A percentile compares a stretch with the other conserved stretches of the same genome.
Evolutionary conservation across 2,329 filamentous ascomycete genomes (phyloP).

Genomic region (Penicillium sp.): DNA sequence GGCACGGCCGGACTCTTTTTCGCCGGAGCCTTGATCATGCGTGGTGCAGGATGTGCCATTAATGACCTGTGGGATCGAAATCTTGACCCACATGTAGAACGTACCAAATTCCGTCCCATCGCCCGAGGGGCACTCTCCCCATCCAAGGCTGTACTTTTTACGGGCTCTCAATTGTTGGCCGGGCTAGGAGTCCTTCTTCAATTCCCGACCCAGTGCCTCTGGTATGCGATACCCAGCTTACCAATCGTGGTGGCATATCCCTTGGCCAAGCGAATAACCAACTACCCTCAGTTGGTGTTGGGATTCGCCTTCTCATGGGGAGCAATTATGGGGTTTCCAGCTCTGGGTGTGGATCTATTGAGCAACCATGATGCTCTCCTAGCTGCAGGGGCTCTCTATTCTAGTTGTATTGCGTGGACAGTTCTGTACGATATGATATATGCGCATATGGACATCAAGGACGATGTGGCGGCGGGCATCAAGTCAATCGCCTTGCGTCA

Average conservation of each 20-base stretch:
- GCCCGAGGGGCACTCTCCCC: conserved; percentile 53
- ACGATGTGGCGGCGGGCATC: conserved; percentile 52
- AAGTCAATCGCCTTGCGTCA: conserved; percentile 53
- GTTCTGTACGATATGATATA: conserved; percentile 54
- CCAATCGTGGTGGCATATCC: conserved; percentile 51
- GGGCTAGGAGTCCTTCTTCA: conserved; percentile 46
- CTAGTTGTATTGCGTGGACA: conserved; percentile 51
- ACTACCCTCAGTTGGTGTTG: conserved; percentile 55
- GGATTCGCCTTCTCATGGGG: conserved; percentile 55
- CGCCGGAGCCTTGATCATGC: conserved; percentile 50
- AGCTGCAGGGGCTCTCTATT: conserved; percentile 45
- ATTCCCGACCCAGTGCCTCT: conserved; percentile 44
- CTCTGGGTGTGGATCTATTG: conserved; percentile 48
- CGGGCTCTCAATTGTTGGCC: conserved; percentile 43
- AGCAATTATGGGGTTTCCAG: conserved; percentile 50
- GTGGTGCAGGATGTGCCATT: conserved; percentile 55
- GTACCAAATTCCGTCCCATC: conserved; percentile 54
- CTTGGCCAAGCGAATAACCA: conserved; percentile 53
- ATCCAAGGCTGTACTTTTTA: conserved; percentile 45
- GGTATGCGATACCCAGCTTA: conserved; percentile 45
- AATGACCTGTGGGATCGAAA: conserved; percentile 59
- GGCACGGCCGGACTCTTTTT: conserved; percentile 43
- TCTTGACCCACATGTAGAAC: conserved; percentile 53
- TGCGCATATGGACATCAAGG: conserved; percentile 54
- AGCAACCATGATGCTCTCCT: conserved; percentile 36